Conservation (phyloP, 345 rosid genomes). For the Carallia pectinifolia region DNA sequence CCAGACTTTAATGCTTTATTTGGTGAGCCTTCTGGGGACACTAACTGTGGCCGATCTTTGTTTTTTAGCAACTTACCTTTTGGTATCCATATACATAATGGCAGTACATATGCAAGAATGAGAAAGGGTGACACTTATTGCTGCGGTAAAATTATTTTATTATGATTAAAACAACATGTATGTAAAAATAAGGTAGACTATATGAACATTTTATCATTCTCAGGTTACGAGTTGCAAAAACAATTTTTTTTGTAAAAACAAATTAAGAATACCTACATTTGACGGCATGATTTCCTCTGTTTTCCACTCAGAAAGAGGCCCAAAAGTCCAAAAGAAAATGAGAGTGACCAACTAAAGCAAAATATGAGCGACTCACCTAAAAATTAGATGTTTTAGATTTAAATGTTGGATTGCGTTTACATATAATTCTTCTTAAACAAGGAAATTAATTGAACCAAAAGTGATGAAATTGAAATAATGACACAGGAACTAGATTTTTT, state of each 20-base stretch:
- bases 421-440: conserved; percentile 8
- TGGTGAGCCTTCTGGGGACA: conserved; percentile 52
- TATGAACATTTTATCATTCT: too few species aligned
- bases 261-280: too few species aligned
- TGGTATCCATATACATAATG: conserved; percentile 24
- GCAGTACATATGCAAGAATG: conserved; percentile 26
- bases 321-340: background rate
- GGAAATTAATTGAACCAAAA: too few species aligned
- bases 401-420: too few species aligned
- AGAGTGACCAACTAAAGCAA: background rate
- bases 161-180: too few species aligned
- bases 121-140: too few species aligned
- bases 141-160: too few species aligned
- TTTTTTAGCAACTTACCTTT: conserved; percentile 16
- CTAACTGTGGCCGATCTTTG: conserved; percentile 21
- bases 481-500: too few species aligned
- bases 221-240: conserved; percentile 7
- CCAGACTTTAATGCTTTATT: conserved; percentile 40
- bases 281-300: conserved; percentile 2
- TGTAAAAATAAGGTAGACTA: conserved; percentile 21
- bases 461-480: too few species aligned
- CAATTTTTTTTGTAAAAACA: too few species aligned
- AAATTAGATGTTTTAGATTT: too few species aligned
- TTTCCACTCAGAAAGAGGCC: conserved; percentile 2
- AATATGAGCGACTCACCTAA: background rate